phyloP scores from a whole-genome alignment of 164 flowering plant genomes.

The Kalanchoe fedtschenkoi region DNA sequence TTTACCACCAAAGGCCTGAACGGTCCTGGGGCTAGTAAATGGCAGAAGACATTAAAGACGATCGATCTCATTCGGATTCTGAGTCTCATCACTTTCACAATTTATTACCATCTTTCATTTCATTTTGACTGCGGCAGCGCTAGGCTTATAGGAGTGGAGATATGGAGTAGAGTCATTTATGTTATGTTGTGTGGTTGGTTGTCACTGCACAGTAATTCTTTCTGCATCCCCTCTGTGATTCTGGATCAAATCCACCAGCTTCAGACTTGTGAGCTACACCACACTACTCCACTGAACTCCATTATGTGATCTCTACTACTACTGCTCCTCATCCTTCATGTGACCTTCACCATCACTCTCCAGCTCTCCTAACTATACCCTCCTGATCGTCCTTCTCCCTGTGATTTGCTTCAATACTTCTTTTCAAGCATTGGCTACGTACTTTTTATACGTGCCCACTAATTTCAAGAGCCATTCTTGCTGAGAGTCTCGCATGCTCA shows the following conservation, averaged over 20 bases:
- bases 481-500: too few relatives aligned
- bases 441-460: too few relatives aligned
- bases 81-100: background rate
- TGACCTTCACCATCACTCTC: constrained; percentile 13
- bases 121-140: background rate
- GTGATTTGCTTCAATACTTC: constrained; percentile 42
- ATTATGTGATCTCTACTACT: background rate
- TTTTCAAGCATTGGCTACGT: constrained; percentile 6
- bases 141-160: too few relatives aligned
- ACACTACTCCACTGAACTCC: background rate
- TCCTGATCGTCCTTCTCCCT: constrained; percentile 16
- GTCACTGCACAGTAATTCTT: constrained; percentile 1
- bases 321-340: constrained; percentile 21
- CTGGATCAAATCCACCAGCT: background rate
- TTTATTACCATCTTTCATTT: background rate
- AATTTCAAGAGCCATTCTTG: background rate
- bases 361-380: background rate
- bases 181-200: background rate
- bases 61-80: too few relatives aligned
- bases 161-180: constrained; percentile 5
- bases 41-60: background rate
- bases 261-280: background rate
- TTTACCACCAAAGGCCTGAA: background rate
- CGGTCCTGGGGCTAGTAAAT: background rate
- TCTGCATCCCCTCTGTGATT: constrained; percentile 1